Percentiles rank a stretch among this genome's conserved stretches.
phyloP scores from a whole-genome alignment of 2,329 filamentous ascomycete genomes.

The Fusarium sp. region DNA sequence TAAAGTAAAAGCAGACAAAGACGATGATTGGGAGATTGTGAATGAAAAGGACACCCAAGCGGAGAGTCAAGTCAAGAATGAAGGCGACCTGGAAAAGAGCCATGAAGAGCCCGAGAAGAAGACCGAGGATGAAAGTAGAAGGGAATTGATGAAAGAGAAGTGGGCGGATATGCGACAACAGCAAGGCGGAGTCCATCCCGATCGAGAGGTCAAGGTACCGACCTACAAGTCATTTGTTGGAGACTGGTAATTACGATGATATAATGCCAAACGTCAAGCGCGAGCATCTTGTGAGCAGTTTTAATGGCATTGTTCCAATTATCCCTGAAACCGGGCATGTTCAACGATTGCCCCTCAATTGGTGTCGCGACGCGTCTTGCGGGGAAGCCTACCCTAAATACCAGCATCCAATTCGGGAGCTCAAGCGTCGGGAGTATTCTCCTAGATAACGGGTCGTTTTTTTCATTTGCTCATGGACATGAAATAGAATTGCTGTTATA shows the following conservation, averaged over 20 bases:
- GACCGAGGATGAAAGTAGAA: not conserved
- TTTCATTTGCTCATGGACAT: rapidly evolving
- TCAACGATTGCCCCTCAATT: not conserved
- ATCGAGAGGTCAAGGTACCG: slow-evolving; percentile 5
- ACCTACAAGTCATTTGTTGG: slow-evolving; percentile 5
- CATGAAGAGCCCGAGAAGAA: not conserved
- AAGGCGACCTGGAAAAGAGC: rapidly evolving
- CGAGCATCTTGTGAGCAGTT: too few relatives aligned
- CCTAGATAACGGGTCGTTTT: rapidly evolving
- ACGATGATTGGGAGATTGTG: slow-evolving; percentile 27
- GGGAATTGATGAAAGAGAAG: not conserved
- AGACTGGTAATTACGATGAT: not conserved
- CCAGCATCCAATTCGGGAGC: not conserved
- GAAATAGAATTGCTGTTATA: too few relatives aligned
- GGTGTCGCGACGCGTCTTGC: not conserved
- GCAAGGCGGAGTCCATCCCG: not conserved
- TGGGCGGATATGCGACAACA: slow-evolving; percentile 8
- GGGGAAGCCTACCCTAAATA: not conserved
- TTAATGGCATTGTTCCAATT: too few relatives aligned
- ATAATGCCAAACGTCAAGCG: not conserved
- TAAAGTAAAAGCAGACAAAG: not conserved
- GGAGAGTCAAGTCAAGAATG: not conserved
- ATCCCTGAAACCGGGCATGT: too few relatives aligned
- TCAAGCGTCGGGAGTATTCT: not conserved
- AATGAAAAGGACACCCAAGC: not conserved